phyloP scores from a whole-genome alignment of 139 green algal genomes.

The Tetraselmis striata region DNA sequence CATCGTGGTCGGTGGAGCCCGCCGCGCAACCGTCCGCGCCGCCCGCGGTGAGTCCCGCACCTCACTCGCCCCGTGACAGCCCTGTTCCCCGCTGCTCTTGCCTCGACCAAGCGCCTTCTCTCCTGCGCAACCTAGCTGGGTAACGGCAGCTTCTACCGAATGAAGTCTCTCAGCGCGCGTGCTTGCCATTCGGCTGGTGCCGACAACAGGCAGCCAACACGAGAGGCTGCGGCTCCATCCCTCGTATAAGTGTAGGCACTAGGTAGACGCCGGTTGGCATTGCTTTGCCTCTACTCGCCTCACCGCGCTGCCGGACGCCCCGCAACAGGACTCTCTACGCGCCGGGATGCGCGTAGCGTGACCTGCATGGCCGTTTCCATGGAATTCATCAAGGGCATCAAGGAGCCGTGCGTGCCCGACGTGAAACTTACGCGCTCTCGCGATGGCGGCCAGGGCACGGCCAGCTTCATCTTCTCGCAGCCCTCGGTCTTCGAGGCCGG shows the following conservation, averaged over 20 bases:
- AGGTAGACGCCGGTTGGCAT: no score
- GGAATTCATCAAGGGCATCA: conserved; percentile 88
- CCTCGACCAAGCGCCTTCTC: no score
- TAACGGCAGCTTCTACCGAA: no score
- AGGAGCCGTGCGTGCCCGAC: conserved; percentile 85
- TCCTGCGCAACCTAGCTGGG: no score
- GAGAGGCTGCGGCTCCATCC: no score
- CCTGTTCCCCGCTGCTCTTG: neutral
- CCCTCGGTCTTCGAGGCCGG: conserved; percentile 86
- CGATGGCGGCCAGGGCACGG: conserved; percentile 74
- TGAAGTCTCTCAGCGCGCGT: no score
- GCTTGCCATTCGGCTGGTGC: neutral
- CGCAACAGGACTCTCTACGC: neutral
- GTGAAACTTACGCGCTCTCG: conserved; percentile 78
- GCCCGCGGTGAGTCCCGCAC: no score
- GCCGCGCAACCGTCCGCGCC: neutral
- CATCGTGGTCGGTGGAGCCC: neutral
- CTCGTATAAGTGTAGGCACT: no score
- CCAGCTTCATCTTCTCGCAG: conserved; percentile 85
- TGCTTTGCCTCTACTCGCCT: neutral
- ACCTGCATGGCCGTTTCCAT: conserved; percentile 38
- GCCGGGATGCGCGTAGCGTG: neutral
- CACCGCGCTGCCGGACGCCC: neutral
- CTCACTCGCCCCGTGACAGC: neutral
- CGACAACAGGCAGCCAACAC: neutral